phyloP scores from a whole-genome alignment of 768 basidiomycete genomes.

The Pisolithus microcarpus region DNA sequence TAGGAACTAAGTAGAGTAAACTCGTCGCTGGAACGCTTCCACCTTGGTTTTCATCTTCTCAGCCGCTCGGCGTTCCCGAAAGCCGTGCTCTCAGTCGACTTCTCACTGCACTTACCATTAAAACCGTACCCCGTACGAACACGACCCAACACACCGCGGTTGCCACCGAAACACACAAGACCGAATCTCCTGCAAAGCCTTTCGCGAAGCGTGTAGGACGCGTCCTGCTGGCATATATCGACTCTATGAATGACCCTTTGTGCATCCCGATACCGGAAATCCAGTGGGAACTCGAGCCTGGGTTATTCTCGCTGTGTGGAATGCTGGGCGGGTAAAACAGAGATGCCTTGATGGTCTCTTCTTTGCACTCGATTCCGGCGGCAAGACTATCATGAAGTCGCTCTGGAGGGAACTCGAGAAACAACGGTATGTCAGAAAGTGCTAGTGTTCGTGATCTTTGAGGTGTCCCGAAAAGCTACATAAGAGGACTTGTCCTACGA shows the following conservation, averaged over 20 bases:
- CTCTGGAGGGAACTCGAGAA: slow-evolving; percentile 86
- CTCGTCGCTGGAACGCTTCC: slow-evolving; percentile 62
- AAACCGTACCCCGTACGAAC: slow-evolving; percentile 54
- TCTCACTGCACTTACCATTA: slow-evolving; percentile 58
- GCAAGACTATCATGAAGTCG: slow-evolving; percentile 62
- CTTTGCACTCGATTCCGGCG: slow-evolving; percentile 63
- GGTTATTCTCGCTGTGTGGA: slow-evolving; percentile 76
- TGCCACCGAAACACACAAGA: slow-evolving; percentile 41
- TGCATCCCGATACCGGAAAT: slow-evolving; percentile 51
- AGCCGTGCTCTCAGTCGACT: slow-evolving; percentile 61
- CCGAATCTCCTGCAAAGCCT: slow-evolving; percentile 69
- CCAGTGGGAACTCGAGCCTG: slow-evolving; percentile 68
- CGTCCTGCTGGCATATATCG: slow-evolving; percentile 75
- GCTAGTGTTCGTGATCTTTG: no score
- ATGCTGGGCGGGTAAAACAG: slow-evolving; percentile 76
- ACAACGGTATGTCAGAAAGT: not conserved
- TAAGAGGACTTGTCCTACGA: no score
- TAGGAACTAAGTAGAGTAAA: slow-evolving; percentile 62
- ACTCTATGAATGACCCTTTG: slow-evolving; percentile 69
- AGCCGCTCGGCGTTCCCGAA: slow-evolving; percentile 53
- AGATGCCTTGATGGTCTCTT: slow-evolving; percentile 77
- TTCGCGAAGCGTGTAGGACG: slow-evolving; percentile 83
- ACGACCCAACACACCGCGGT: slow-evolving; percentile 12
- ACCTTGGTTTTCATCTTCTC: slow-evolving; percentile 49
- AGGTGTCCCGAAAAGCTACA: no score